Evolutionary conservation across 1,284 basidiomycete species (phyloP).

Genomic region (Trichosporon sp.): DNA sequence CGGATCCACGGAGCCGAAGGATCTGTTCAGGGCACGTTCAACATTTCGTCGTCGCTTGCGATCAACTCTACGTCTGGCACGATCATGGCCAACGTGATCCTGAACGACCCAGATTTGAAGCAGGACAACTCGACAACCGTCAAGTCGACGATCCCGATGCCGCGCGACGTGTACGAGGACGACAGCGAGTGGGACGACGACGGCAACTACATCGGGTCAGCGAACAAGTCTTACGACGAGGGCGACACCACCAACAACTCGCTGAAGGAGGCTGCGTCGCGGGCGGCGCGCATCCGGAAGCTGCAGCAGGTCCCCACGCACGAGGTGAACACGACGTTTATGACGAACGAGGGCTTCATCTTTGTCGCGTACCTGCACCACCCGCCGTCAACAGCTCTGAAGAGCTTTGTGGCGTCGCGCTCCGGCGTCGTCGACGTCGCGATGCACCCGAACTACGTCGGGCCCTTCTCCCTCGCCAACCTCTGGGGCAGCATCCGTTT

Average conservation of each 20-base stretch:
- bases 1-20: conserved; percentile 42
- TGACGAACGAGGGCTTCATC: conserved; percentile 50
- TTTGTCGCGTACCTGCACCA: conserved; percentile 50
- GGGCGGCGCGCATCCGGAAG: conserved; percentile 4
- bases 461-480: conserved; percentile 48
- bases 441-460: conserved; percentile 53
- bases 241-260: background rate
- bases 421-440: conserved; percentile 46
- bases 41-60: conserved; percentile 46
- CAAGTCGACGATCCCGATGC: conserved; percentile 27
- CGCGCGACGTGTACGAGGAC: conserved; percentile 16
- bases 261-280: conserved; percentile 12
- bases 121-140: conserved; percentile 32
- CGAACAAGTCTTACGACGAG: conserved; percentile 1
- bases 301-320: conserved; percentile 30
- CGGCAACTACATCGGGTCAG: background rate
- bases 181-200: background rate
- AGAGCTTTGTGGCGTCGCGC: conserved; percentile 39
- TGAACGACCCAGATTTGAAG: conserved; percentile 39
- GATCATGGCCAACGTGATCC: conserved; percentile 48
- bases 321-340: conserved; percentile 44
- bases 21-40: conserved; percentile 50
- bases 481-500: conserved; percentile 47
- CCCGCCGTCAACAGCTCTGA: conserved; percentile 42
- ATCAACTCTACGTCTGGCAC: conserved; percentile 51